A percentile compares a stretch with the other conserved stretches of the same genome.
These are phyloP conservation scores for Fusarium pininemorale DNA, from an alignment of 2,329 filamentous ascomycete genomes.

Conservation along the genomic window DNA sequence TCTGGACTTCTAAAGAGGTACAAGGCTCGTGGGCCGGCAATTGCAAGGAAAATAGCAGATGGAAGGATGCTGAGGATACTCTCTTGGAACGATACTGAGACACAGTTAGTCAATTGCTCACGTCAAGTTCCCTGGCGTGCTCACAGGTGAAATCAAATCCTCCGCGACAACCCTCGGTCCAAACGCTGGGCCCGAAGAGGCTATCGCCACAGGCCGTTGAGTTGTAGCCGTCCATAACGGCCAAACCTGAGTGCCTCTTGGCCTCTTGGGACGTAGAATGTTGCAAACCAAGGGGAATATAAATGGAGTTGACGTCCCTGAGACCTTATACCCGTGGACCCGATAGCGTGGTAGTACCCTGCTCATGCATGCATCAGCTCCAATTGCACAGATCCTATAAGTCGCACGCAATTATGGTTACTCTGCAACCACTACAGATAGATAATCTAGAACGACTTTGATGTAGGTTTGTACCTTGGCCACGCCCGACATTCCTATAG, in stretches of 20 bases:
- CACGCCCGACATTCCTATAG: background rate
- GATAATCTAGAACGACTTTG: background rate
- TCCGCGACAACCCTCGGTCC: conserved; percentile 43
- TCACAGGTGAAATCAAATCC: conserved; percentile 47
- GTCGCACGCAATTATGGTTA: background rate
- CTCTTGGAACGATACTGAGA: conserved; percentile 45
- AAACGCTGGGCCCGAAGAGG: conserved; percentile 44
- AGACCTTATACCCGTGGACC: conserved; percentile 1
- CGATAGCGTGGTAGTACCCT: background rate
- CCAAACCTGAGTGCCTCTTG: background rate
- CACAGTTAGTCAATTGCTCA: background rate
- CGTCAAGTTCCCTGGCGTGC: background rate
- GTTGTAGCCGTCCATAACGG: conserved; percentile 37
- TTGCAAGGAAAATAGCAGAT: conserved; percentile 39
- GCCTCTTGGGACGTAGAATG: background rate
- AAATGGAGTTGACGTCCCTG: background rate
- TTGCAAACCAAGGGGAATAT: background rate
- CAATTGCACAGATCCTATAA: background rate
- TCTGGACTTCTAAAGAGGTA: conserved; percentile 40
- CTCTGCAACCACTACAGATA: background rate
- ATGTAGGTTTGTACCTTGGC: background rate
- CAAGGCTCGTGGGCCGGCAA: conserved; percentile 33
- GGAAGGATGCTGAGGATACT: conserved; percentile 41
- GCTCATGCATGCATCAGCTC: background rate
- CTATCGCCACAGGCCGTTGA: conserved; percentile 42